Base-by-base conservation (phyloP, 306 rosid species). In the Castanospermum australe region DNA sequence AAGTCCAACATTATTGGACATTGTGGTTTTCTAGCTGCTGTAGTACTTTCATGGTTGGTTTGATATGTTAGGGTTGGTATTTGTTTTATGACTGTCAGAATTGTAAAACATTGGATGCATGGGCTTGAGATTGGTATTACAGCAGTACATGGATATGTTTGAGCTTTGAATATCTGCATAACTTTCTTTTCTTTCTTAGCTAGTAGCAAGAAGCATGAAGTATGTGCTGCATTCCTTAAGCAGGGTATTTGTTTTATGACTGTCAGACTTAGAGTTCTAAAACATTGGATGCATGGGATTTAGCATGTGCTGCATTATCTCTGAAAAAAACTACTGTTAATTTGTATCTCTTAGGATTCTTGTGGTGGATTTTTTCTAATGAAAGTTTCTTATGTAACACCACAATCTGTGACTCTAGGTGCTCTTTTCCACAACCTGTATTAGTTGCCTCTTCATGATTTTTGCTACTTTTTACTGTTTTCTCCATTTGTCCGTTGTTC, bases 331-430 rank as follows among this genome's bases (percentile, higher is more conserved):
- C 4, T 35, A 4, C 39, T 30, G 12, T 33, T 21, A 33, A 3
- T 57, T 75, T 66, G 54, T 45, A 8, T n/a, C 38, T 35, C 14
- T 61, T 81, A 21, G 76, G 60, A 65, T 59, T 73, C 9, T 73
- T 73, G 35, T 64, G 30, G 21, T 41, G 50, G 32, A 8, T 71
- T 17, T 60, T n/a, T 45, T 47, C 55, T 47, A 35, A 24, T 12
- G 50, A 48, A 15, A 15, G 24, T 55, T 75, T 67, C 50, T 47
- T 36, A 52, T 67, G 22, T 59, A 45, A 65, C 35, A 75, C 21
- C 8, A 52, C 59, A 74, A 24, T 11, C 7, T 67, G 54, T 24
- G 44, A 57, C 56, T 81, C 52, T 45, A 21, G 54, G 18, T 12
- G 45, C 9, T 57, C 42, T 50, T 67, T 51, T 57, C 38, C 69